phyloP scores from a whole-genome alignment of 73 alveolate genomes.

The Stentor coeruleus region DNA sequence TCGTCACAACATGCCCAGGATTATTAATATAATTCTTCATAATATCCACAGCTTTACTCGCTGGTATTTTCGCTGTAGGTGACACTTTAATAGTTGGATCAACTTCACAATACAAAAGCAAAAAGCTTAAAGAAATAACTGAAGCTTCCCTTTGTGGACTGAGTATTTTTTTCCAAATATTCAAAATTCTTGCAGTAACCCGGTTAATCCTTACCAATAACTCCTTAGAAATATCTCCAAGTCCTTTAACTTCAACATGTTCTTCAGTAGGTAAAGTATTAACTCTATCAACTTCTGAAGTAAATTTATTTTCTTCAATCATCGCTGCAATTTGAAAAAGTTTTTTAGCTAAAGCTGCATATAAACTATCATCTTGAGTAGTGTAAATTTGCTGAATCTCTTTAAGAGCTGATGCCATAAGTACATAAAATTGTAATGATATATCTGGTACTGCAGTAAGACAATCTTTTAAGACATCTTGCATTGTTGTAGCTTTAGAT shows the following conservation, averaged over 20 bases:
- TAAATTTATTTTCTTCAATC: too few species aligned
- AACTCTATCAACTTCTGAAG: too few species aligned
- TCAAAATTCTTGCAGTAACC: neutral
- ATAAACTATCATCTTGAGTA: too few species aligned
- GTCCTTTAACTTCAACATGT: too few species aligned
- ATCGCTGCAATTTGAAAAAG: too few species aligned
- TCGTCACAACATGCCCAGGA: neutral
- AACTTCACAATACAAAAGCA: neutral
- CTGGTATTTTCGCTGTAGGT: neutral
- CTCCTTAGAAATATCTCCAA: neutral
- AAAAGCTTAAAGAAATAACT: neutral
- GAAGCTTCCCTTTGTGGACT: neutral
- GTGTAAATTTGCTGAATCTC: neutral
- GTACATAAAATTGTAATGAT: neutral
- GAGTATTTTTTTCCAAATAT: slow-evolving; percentile 5
- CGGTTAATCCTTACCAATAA: neutral
- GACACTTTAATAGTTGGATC: neutral
- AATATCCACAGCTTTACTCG: neutral
- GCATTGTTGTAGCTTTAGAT: neutral
- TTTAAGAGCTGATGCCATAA: neutral
- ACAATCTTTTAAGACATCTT: neutral
- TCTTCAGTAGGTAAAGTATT: too few species aligned
- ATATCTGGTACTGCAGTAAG: neutral
- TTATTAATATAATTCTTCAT: neutral
- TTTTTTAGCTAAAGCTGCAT: too few species aligned